Evolutionary conservation across 352 stramenopile genomes (phyloP), one percentile per base, ranked within the genome.

Genomic region (Pythium insidiosum): DNA sequence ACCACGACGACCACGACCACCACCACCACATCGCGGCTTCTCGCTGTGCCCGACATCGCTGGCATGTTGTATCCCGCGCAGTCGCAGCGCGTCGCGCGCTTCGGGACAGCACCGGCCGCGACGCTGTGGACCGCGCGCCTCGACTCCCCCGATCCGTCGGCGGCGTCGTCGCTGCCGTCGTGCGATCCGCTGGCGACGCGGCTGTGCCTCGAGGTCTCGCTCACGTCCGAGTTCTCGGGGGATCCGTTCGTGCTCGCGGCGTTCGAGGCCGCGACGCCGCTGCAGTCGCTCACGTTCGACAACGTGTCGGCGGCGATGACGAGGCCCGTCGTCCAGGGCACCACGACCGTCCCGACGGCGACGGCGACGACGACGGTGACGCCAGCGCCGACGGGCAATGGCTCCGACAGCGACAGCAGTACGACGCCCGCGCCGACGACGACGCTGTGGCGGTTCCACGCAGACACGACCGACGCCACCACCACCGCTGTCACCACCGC

Each of bases 361-460:
- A 23, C 53, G 9, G n/a, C n/a, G n/a, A n/a, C n/a, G n/a, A n/a
- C n/a, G n/a, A n/a, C n/a, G n/a, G n/a, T n/a, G n/a, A n/a, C n/a
- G n/a, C n/a, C n/a, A n/a, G n/a, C n/a, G n/a, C n/a, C n/a, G n/a
- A n/a, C n/a, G n/a, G n/a, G n/a, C n/a, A n/a, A n/a, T n/a, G n/a
- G n/a, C n/a, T n/a, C n/a, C n/a, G n/a, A n/a, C n/a, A n/a, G n/a
- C n/a, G n/a, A n/a, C n/a, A n/a, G n/a, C n/a, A n/a, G n/a, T n/a
- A n/a, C n/a, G n/a, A n/a, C n/a, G n/a, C n/a, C n/a, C n/a, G n/a
- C n/a, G n/a, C n/a, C n/a, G n/a, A n/a, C n/a, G n/a, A 36, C 12
- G 6, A 67, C 56, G 3, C 30, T 57, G 9, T 73, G 63, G 63
- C 47, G 47, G 25, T 73, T 69, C 56, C 11, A 40, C 38, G 31